Evolutionary conservation across 2,329 filamentous ascomycete species (phyloP).

Genomic region (Aspergillus proliferans): DNA sequence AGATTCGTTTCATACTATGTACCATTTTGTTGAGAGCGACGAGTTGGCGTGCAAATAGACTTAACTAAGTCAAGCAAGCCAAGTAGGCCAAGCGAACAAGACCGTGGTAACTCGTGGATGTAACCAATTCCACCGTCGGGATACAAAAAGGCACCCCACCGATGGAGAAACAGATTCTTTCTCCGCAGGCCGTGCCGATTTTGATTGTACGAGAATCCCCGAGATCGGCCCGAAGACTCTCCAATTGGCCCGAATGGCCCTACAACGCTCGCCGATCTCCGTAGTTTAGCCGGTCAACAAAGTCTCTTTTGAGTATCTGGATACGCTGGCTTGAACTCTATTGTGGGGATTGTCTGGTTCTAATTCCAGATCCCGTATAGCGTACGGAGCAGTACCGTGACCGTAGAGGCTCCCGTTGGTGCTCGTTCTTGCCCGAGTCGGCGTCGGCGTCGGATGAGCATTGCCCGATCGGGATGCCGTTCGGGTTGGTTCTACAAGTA

Average conservation of each 20-base stretch:
- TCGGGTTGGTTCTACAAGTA: background rate
- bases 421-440: background rate
- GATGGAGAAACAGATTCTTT: background rate
- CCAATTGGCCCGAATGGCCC: background rate
- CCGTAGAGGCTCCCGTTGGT: too few species aligned
- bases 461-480: background rate
- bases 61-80: too few species aligned
- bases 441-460: background rate
- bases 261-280: background rate
- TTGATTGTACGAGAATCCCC: background rate
- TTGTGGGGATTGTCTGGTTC: too few species aligned
- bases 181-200: background rate
- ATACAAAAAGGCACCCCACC: background rate
- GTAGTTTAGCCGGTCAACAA: background rate
- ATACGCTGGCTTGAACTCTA: too few species aligned
- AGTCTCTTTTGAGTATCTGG: too few species aligned
- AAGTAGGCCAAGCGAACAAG: too few species aligned
- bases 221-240: background rate
- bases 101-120: background rate
- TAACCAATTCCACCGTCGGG: background rate
- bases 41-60: too few species aligned
- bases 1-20: too few species aligned
- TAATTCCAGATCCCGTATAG: too few species aligned
- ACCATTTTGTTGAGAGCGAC: too few species aligned
- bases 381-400: too few species aligned